Evolutionary conservation across 768 basidiomycete species (phyloP).

Genomic region (Grammothele lineata): DNA sequence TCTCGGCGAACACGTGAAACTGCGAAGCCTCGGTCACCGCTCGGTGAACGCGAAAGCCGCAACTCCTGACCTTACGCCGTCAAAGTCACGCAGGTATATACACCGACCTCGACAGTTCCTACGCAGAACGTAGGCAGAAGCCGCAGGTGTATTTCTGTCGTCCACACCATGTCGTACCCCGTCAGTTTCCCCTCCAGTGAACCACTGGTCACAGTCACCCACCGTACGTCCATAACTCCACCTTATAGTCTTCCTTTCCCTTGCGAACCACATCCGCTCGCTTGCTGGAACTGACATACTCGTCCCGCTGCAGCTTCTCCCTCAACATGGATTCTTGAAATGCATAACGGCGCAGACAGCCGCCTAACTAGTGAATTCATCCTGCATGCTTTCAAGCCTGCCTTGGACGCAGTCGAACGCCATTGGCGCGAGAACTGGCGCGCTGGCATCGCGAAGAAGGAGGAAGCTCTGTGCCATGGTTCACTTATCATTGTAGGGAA

Average conservation of each 20-base stretch:
- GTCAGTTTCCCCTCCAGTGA: conserved; percentile 43
- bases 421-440: conserved; percentile 63
- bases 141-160: no score
- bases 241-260: neutral
- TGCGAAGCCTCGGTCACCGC: no score
- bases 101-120: no score
- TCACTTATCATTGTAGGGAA: conserved; percentile 76
- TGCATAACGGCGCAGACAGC: conserved; percentile 76
- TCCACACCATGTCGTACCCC: conserved; percentile 35
- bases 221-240: conserved; percentile 40
- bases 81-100: no score
- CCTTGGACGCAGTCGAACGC: conserved; percentile 66
- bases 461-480: conserved; percentile 54
- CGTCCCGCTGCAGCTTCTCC: conserved; percentile 45
- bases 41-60: no score
- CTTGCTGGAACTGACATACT: neutral
- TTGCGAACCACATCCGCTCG: no score
- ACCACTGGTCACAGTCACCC: conserved; percentile 63
- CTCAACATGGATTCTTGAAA: conserved; percentile 70
- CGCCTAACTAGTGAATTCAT: conserved; percentile 59
- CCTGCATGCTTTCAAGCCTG: conserved; percentile 58
- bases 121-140: no score
- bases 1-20: no score
- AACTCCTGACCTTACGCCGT: no score
- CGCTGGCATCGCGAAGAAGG: conserved; percentile 36